Evolutionary conservation across 352 stramenopile genomes (phyloP).

Genomic region (Pythium brachiatum): DNA sequence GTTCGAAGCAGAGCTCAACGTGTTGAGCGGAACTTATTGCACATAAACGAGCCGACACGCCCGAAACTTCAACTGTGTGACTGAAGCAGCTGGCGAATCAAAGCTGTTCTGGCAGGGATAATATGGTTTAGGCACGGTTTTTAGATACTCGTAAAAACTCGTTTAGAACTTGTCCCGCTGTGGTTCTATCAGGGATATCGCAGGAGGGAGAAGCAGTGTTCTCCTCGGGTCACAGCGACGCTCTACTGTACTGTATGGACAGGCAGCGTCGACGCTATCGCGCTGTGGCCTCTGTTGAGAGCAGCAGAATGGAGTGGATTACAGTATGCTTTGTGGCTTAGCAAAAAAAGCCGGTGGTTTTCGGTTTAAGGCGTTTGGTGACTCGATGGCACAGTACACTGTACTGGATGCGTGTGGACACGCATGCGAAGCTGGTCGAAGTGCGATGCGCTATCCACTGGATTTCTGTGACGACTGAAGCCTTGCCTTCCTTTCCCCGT

Average conservation of each 20-base stretch:
- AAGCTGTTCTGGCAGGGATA: background rate
- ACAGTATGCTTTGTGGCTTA: too few relatives aligned
- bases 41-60: background rate
- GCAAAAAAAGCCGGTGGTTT: too few relatives aligned
- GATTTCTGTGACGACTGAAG: slow-evolving; percentile 3
- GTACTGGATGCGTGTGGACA: too few relatives aligned
- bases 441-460: background rate
- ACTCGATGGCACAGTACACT: too few relatives aligned
- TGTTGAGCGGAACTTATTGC: background rate
- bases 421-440: too few relatives aligned
- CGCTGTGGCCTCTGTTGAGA: too few relatives aligned
- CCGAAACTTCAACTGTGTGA: background rate
- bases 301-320: too few relatives aligned
- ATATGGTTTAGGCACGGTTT: background rate
- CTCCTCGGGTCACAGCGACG: too few relatives aligned
- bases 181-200: background rate
- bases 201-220: too few relatives aligned
- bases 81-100: background rate
- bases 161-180: background rate
- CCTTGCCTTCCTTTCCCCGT: background rate
- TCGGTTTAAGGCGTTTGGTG: too few relatives aligned
- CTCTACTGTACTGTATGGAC: too few relatives aligned
- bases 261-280: too few relatives aligned
- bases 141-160: background rate
- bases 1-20: background rate